Evolutionary conservation across 2,329 filamentous ascomycete species (phyloP).

Genomic region (Fusarium bulbicola): DNA sequence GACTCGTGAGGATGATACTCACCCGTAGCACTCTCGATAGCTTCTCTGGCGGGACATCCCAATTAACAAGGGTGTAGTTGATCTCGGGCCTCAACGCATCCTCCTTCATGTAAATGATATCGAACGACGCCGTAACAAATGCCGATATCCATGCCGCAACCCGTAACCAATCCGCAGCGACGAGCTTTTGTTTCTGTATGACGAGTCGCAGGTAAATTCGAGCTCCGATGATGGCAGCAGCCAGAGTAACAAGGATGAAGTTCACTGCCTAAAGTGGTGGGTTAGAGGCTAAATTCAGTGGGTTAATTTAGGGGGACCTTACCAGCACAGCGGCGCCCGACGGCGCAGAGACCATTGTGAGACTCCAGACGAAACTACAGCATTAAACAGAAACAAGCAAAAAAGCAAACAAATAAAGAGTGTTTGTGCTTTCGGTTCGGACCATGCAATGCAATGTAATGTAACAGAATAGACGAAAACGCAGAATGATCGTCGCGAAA

Average conservation of each 20-base stretch:
- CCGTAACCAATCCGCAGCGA: constrained; percentile 10
- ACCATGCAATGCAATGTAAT: background rate
- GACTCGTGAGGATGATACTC: background rate
- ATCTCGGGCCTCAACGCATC: constrained; percentile 4
- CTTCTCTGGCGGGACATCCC: background rate
- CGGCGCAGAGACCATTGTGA: constrained; percentile 8
- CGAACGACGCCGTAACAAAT: background rate
- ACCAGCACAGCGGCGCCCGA: constrained; percentile 18
- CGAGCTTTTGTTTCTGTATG: constrained; percentile 22
- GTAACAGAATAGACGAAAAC: background rate
- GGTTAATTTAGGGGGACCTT: background rate
- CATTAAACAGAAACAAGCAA: background rate
- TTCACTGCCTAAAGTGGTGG: background rate
- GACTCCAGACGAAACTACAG: background rate
- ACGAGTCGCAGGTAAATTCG: constrained; percentile 23
- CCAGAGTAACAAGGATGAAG: background rate
- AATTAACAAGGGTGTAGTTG: constrained; percentile 27
- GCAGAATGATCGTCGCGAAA: background rate
- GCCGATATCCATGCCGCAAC: constrained; percentile 17
- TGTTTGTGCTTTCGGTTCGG: background rate
- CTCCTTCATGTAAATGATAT: background rate
- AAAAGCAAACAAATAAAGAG: background rate
- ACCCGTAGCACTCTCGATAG: background rate
- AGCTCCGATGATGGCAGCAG: constrained; percentile 6
- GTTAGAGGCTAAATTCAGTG: background rate